Conservation (phyloP, 352 stramenopile genomes). For the Phytophthora macrochlamydospora region DNA sequence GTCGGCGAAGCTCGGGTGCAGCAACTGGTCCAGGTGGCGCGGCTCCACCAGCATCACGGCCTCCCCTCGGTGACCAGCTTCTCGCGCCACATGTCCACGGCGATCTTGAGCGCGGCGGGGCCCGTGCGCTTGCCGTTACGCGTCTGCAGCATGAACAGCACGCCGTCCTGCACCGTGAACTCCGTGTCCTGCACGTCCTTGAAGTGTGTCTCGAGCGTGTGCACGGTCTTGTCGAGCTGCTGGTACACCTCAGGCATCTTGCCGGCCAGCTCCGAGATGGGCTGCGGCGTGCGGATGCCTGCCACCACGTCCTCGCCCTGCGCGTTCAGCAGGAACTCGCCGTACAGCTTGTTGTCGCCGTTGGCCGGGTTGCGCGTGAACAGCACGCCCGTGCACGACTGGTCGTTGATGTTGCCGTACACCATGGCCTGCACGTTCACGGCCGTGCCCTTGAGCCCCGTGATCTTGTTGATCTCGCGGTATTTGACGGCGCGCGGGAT, state of each 20-base stretch:
- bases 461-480: conserved; percentile 37
- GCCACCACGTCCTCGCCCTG: conserved; percentile 31
- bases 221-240: conserved; percentile 29
- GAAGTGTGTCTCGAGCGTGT: conserved; percentile 34
- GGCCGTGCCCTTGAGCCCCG: conserved; percentile 27
- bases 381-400: conserved; percentile 28
- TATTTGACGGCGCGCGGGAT: conserved; percentile 33
- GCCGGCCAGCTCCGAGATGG: conserved; percentile 27
- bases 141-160: conserved; percentile 36
- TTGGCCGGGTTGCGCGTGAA: conserved; percentile 32
- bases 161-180: conserved; percentile 28
- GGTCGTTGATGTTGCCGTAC: conserved; percentile 33
- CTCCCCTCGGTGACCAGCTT: conserved; percentile 34
- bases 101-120: conserved; percentile 24
- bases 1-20: conserved; percentile 29
- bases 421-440: conserved; percentile 35
- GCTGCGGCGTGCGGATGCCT: conserved; percentile 27
- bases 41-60: conserved; percentile 34
- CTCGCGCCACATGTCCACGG: conserved; percentile 33
- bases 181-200: conserved; percentile 35
- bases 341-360: conserved; percentile 31
- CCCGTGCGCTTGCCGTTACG: conserved; percentile 29
- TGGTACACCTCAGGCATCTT: conserved; percentile 33
- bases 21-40: conserved; percentile 26
- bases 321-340: conserved; percentile 32